A percentile compares a stretch with the other conserved stretches of the same genome.
phyloP scores from a whole-genome alignment of 352 stramenopile genomes.

The Globisporangium yorkense region DNA sequence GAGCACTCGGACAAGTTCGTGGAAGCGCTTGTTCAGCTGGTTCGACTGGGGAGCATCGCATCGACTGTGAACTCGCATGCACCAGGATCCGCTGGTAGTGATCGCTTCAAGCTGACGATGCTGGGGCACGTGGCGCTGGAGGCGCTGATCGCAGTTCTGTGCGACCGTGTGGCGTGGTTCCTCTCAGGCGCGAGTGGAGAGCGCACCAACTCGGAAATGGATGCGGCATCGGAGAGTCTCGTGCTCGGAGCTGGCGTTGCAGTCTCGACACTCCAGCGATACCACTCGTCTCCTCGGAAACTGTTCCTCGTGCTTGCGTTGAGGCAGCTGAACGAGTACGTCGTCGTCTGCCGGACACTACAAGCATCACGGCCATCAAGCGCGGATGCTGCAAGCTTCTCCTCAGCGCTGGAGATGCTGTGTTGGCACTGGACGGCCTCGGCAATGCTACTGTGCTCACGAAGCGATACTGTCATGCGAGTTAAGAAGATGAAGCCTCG shows the following conservation, averaged over 20 bases:
- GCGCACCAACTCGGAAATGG: not conserved
- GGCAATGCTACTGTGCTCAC: conserved; percentile 40
- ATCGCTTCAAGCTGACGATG: conserved; percentile 39
- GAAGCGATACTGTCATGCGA: conserved; percentile 22
- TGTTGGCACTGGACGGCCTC: conserved; percentile 63
- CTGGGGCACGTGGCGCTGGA: conserved; percentile 49
- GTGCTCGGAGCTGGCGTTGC: not conserved
- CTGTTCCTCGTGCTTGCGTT: conserved; percentile 4
- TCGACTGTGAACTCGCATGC: not conserved
- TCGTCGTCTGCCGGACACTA: not conserved
- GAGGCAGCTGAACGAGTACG: conserved; percentile 15
- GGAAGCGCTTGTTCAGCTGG: conserved; percentile 3
- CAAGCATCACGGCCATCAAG: not conserved
- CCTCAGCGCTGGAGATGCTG: conserved; percentile 22
- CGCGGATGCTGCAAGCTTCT: not conserved
- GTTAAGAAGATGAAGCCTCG: conserved; percentile 19
- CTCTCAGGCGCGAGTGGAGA: not conserved
- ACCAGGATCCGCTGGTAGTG: too few relatives aligned
- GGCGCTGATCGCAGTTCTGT: conserved; percentile 35
- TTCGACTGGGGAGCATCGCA: not conserved
- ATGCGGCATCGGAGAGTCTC: not conserved
- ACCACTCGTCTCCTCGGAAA: not conserved
- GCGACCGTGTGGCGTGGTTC: conserved; percentile 19
- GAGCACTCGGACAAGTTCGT: conserved; percentile 4
- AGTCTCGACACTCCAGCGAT: conserved; percentile 18